phyloP scores from a whole-genome alignment of 2,329 filamentous ascomycete genomes.

The Ustulina deusta region DNA sequence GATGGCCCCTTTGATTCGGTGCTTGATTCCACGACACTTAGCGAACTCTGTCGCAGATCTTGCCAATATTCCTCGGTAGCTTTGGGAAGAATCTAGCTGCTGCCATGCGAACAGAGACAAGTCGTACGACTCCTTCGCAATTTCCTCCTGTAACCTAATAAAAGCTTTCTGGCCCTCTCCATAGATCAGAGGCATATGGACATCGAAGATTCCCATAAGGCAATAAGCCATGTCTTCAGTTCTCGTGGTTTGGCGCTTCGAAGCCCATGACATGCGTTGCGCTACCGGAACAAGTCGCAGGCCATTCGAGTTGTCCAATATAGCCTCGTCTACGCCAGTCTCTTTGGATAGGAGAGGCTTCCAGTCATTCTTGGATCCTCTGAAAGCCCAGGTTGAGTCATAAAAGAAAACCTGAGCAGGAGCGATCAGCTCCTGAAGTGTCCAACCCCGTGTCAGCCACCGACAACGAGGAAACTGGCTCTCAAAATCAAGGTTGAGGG shows the following conservation, averaged over 20 bases:
- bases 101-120: slow-evolving; percentile 28
- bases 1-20: background rate
- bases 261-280: slow-evolving; percentile 25
- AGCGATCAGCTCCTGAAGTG: slow-evolving; percentile 20
- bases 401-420: slow-evolving; percentile 13
- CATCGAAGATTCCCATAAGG: slow-evolving; percentile 7
- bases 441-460: slow-evolving; percentile 26
- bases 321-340: slow-evolving; percentile 25
- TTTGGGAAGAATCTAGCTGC: slow-evolving; percentile 6
- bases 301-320: background rate
- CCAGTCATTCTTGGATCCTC: slow-evolving; percentile 21
- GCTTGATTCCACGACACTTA: slow-evolving; percentile 18
- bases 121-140: slow-evolving; percentile 21
- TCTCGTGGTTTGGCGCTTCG: slow-evolving; percentile 19
- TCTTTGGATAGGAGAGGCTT: slow-evolving; percentile 16
- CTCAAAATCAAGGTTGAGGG: background rate
- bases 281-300: slow-evolving; percentile 19
- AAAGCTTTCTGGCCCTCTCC: slow-evolving; percentile 28
- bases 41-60: slow-evolving; percentile 16
- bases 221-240: slow-evolving; percentile 29
- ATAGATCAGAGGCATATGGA: slow-evolving; percentile 14
- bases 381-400: slow-evolving; percentile 22
- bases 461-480: slow-evolving; percentile 11
- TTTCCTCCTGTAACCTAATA: slow-evolving; percentile 25
- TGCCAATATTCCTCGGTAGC: slow-evolving; percentile 25